These are phyloP conservation scores for Dendrobium nobile DNA, from an alignment of 106 monocot species.

Conservation along the genomic window DNA sequence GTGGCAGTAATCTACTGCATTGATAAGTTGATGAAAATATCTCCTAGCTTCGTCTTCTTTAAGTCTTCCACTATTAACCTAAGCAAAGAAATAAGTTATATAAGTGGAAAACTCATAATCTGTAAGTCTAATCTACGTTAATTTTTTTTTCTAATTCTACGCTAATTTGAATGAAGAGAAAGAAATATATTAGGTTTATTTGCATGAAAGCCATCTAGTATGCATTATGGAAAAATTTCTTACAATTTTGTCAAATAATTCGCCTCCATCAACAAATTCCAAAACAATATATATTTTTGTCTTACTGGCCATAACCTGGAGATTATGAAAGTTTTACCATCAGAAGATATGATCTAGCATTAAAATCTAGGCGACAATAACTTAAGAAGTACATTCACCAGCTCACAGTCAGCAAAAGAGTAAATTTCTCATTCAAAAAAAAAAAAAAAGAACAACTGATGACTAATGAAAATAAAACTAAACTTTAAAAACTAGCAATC, in stretches of 20 bases:
- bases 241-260: conserved; percentile 94
- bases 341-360: neutral
- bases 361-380: neutral
- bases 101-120: neutral
- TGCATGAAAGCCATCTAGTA: neutral
- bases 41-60: conserved; percentile 84
- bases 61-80: conserved; percentile 66
- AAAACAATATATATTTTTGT: conserved; percentile 82
- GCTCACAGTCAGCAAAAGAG: neutral
- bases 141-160: neutral
- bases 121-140: neutral
- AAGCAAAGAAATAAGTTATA: neutral
- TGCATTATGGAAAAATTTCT: conserved; percentile 12
- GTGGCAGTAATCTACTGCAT: conserved; percentile 96
- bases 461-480: neutral
- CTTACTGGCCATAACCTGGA: conserved; percentile 87
- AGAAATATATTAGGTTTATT: neutral
- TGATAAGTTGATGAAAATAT: conserved; percentile 88
- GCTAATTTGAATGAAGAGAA: neutral
- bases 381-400: neutral
- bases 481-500: neutral
- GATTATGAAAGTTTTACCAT: neutral
- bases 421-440: neutral
- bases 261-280: conserved; percentile 84
- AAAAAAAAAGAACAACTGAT: neutral